Base-by-base conservation (phyloP, 352 stramenopile species). In the Globisporangium spiculum region DNA sequence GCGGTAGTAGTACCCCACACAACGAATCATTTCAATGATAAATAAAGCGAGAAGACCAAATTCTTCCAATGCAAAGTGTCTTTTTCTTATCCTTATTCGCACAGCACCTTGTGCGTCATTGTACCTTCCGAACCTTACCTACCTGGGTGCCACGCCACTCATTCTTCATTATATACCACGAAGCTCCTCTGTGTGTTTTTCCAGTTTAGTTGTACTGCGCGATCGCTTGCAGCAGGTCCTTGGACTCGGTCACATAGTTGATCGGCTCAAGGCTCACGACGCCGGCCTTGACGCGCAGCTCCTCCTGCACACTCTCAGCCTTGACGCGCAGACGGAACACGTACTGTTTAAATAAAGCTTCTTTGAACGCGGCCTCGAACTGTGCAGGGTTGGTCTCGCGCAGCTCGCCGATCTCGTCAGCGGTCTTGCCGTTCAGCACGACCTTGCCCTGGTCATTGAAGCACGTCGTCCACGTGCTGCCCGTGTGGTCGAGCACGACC, bases 381-480 rank as follows among this genome's bases (percentile, higher is more conserved):
- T 90, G 67, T 32, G 89, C 79, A 62, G 92, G 79, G 73, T 98
- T 95, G 38, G 80, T 84, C 54, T 95, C 88, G 57, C 85, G 78
- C 61, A 97, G 81, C 69, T 94, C 84, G 30, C 73, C 83, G 48
- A 98, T 90, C 74, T 99, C 92, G 78, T 99, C 93, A 3, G 97
- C 97, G 22, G 88, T 98, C 30, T 86, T 81, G 64, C 84, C 82
- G 58, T 94, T 89, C 55, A 99, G 90, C 36, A 99, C 70, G n/a
- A 92, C 76, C 76, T 98, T 90, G 41, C 93, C 97, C 75, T 98
- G 88, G 70, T 99, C 97, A 74, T 99, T 98, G 75, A 99, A 99
- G 63, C 96, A 90, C 27, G 92, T 98, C 58, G 98, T 97, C 95
- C 96, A 99, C 32, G 90, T 93, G 60, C 84, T 97, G 44, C 86